Percentiles rank a stretch among this genome's conserved stretches.
Conservation (phyloP, 805 yeast genomes). For the Tetrapisispora fleetii region DNA sequence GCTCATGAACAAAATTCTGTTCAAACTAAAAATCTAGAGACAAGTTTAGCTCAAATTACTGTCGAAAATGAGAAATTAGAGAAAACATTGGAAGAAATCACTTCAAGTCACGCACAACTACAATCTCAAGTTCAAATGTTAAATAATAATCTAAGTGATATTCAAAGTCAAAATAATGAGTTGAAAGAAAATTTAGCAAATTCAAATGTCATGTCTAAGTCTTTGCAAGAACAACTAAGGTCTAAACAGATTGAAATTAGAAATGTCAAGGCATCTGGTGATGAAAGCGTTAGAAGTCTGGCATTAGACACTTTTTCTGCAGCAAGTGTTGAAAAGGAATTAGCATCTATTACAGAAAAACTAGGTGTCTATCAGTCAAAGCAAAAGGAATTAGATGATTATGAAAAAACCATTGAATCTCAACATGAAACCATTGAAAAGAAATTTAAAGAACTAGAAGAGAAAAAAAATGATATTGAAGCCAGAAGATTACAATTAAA, state of each 20-base stretch:
- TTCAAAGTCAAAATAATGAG: slow-evolving; percentile 56
- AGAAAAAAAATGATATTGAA: slow-evolving; percentile 29
- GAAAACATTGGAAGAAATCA: slow-evolving; percentile 64
- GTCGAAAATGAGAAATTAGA: slow-evolving; percentile 60
- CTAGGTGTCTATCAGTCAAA: slow-evolving; percentile 19
- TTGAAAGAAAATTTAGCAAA: slow-evolving; percentile 60
- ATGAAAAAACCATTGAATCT: slow-evolving; percentile 31
- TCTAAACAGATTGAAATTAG: slow-evolving; percentile 43
- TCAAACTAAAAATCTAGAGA: slow-evolving; percentile 65
- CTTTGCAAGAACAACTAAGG: slow-evolving; percentile 47
- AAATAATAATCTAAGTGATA: slow-evolving; percentile 49
- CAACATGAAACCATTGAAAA: slow-evolving; percentile 29
- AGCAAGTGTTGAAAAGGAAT: slow-evolving; percentile 35
- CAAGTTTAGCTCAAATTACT: slow-evolving; percentile 45
- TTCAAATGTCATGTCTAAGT: slow-evolving; percentile 56
- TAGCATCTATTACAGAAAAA: slow-evolving; percentile 27
- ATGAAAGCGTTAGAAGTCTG: slow-evolving; percentile 62
- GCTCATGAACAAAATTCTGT: slow-evolving; percentile 72
- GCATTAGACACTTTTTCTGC: slow-evolving; percentile 49
- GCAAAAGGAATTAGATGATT: slow-evolving; percentile 30
- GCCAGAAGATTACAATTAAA: slow-evolving; percentile 30
- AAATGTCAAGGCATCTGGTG: slow-evolving; percentile 51
- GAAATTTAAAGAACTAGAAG: slow-evolving; percentile 26
- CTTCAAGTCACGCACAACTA: slow-evolving; percentile 66
- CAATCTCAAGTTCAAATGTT: slow-evolving; percentile 54